Evolutionary conservation across 2,329 filamentous ascomycete genomes (phyloP).

Genomic region (Macrophomina pseudophaseolina): DNA sequence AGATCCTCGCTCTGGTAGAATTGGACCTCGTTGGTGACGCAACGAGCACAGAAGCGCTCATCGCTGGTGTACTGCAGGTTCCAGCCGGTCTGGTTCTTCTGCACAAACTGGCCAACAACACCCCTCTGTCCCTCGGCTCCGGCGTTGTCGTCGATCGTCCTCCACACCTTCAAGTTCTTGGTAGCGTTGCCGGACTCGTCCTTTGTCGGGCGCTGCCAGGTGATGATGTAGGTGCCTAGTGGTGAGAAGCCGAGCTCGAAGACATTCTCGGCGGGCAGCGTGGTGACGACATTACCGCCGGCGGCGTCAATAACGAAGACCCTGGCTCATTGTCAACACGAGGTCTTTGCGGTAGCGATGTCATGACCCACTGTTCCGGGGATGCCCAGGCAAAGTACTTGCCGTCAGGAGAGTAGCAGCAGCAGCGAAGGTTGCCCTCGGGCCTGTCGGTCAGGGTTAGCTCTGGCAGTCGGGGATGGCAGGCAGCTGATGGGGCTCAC

Average conservation of each 20-base stretch:
- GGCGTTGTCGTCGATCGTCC: constrained; percentile 71
- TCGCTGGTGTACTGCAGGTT: constrained; percentile 96
- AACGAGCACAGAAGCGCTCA: constrained; percentile 89
- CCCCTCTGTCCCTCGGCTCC: constrained; percentile 67
- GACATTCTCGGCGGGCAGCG: constrained; percentile 79
- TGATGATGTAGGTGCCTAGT: constrained; percentile 88
- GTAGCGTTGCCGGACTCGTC: constrained; percentile 91
- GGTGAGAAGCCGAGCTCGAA: constrained; percentile 96
- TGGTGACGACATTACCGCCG: constrained; percentile 73
- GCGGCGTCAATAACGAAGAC: constrained; percentile 86
- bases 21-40: constrained; percentile 96
- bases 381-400: constrained; percentile 96
- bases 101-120: constrained; percentile 87
- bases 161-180: constrained; percentile 98
- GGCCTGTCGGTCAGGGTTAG: constrained; percentile 60
- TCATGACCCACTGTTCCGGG: constrained; percentile 66
- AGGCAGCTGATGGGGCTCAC: constrained; percentile 44
- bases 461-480: background rate
- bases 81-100: constrained; percentile 95
- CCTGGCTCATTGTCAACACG: constrained; percentile 46
- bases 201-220: constrained; percentile 92
- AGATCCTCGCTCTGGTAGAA: constrained; percentile 92
- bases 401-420: constrained; percentile 92
- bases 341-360: background rate
- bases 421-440: constrained; percentile 93